Evolutionary conservation across 78 protist species (phyloP).

Genomic region (Salpingoeca rosetta): DNA sequence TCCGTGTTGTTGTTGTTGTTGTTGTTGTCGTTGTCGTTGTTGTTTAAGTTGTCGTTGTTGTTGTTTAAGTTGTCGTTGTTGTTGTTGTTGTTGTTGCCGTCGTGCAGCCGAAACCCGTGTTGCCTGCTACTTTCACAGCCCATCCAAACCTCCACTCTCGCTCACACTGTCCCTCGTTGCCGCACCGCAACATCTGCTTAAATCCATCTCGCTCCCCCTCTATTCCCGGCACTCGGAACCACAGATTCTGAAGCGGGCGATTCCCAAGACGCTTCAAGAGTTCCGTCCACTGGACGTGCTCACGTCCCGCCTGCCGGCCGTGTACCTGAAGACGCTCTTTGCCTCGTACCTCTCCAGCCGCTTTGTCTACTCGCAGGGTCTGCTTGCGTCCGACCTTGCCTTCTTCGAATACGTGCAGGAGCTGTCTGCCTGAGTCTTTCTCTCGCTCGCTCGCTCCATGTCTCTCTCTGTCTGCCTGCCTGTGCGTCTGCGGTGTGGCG

Average conservation of each 20-base stretch:
- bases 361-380: conserved; percentile 73
- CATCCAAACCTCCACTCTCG: neutral
- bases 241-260: conserved; percentile 24
- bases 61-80: neutral
- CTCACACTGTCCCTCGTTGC: neutral
- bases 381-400: no score
- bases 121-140: neutral
- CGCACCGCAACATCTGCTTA: no score
- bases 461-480: no score
- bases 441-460: no score
- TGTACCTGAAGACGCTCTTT: conserved; percentile 66
- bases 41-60: neutral
- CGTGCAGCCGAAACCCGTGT: neutral
- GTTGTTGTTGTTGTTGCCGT: no score
- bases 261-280: conserved; percentile 32
- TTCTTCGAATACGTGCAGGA: no score
- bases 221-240: neutral
- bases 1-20: neutral
- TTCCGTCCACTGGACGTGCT: conserved; percentile 37
- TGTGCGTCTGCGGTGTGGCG: no score
- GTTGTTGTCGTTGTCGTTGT: neutral
- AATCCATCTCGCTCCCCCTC: neutral
- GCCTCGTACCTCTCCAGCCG: conserved; percentile 50
- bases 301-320: conserved; percentile 65
- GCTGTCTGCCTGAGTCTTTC: no score